Evolutionary conservation across 371 early-diverging fungal genomes (phyloP), one percentile per base, ranked within the genome.

Genomic region (Saksenaea oblongispora): DNA sequence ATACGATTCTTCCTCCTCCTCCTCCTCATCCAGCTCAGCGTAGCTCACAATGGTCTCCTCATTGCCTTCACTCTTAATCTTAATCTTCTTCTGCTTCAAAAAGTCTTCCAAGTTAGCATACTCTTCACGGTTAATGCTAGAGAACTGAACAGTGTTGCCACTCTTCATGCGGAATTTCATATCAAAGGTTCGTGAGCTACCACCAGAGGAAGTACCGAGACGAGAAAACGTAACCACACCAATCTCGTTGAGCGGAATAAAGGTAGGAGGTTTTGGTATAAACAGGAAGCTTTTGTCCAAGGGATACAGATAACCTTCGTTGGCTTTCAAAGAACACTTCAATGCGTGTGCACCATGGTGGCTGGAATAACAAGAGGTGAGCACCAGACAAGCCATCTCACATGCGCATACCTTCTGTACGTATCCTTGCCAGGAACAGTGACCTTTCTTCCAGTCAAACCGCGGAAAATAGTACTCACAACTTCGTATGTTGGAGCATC

Each of bases 291-390:
- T 89, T 68, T 92, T 93, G 64, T 95, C 96, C 58, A 99, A 84
- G 2, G 97, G 98, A 72, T 97, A 99, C 28, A 99, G 76, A 64
- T 89, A 90, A 42, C 98, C 98, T 79, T 99, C 99, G 83, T 94
- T 97, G 54, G 99, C 98, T 79, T 99, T 99, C 82, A 92, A 87
- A 17, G 98, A 96, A 69, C 98, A 98, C 76, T 98, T 98, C 67
- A 99, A 76, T 10, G 95, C 95, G 62, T 84, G 82, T n/a, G 87
- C 80, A 24, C 87, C 88, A 64, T 93, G 91, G 62, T 88, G 85
- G 64, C 91, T 89, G 31, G 31, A 63, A 24, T 8, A 22, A 35
- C 44, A 34, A 42, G 24, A 47, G 51, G 59, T 28, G 31, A 63
- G 47, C 58, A 39, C 15, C 37, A 0, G 7, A 11, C 56, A 22